A percentile compares a stretch with the other conserved stretches of the same genome.
Conservation (phyloP, 2,329 filamentous ascomycete genomes). For the Fusarium sp. region DNA sequence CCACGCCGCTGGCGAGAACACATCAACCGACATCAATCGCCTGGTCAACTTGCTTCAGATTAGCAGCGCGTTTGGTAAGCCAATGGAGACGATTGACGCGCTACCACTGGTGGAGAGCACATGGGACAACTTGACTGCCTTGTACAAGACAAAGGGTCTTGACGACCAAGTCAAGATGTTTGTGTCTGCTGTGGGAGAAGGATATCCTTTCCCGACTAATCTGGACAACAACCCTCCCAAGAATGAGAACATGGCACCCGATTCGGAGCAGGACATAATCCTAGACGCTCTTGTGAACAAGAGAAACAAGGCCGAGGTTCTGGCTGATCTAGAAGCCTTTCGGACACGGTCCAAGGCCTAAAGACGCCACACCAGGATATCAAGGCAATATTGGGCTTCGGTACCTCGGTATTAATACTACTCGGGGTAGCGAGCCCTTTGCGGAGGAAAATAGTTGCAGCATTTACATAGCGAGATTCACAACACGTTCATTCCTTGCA, state of each 20-base stretch:
- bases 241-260: constrained; percentile 72
- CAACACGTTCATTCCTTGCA: background rate
- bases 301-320: constrained; percentile 57
- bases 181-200: constrained; percentile 68
- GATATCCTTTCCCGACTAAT: constrained; percentile 76
- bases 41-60: constrained; percentile 76
- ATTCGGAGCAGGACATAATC: constrained; percentile 71
- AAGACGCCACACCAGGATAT: background rate
- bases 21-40: constrained; percentile 62
- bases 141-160: constrained; percentile 55
- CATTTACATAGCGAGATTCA: background rate
- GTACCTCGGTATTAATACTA: too few relatives aligned
- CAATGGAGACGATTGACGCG: constrained; percentile 74
- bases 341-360: constrained; percentile 32
- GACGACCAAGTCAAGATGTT: constrained; percentile 62
- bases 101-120: constrained; percentile 62
- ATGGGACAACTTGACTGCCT: constrained; percentile 58
- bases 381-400: background rate
- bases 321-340: constrained; percentile 57
- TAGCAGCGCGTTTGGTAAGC: constrained; percentile 73
- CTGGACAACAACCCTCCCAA: constrained; percentile 70
- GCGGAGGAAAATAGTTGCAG: background rate
- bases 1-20: constrained; percentile 74
- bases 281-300: constrained; percentile 59
- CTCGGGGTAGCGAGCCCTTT: background rate